Conservation (phyloP, 2,329 filamentous ascomycete genomes). For the Cercospora sp. region DNA sequence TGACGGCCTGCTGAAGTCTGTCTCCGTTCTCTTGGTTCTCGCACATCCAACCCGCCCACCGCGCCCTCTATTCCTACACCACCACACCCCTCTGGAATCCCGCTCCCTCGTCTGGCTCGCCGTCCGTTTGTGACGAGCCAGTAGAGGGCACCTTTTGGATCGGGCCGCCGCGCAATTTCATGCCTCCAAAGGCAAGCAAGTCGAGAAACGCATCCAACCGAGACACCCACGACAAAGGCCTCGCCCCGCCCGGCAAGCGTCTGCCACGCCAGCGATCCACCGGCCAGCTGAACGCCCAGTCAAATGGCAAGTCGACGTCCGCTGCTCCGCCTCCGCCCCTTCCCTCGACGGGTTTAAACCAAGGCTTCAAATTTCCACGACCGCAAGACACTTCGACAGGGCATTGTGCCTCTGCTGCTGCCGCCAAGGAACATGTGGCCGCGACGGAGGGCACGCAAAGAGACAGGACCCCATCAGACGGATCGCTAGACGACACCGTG, state of each 20-base stretch:
- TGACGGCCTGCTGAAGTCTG: conserved; percentile 1
- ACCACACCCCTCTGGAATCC: conserved; percentile 16
- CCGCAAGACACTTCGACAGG: conserved; percentile 30
- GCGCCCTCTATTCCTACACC: conserved; percentile 19
- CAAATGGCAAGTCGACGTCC: conserved; percentile 42
- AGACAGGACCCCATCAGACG: conserved; percentile 46
- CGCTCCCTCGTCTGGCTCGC: conserved; percentile 36
- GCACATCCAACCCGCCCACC: background rate
- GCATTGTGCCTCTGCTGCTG: conserved; percentile 21
- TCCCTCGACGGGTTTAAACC: conserved; percentile 43
- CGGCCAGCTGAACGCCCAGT: conserved; percentile 46
- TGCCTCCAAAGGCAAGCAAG: conserved; percentile 51
- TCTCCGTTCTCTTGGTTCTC: background rate
- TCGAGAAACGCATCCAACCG: conserved; percentile 47
- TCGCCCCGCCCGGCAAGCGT: conserved; percentile 75
- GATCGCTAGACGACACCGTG: conserved; percentile 44
- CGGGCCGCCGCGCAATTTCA: conserved; percentile 36
- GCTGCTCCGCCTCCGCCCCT: conserved; percentile 44
- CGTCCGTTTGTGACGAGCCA: conserved; percentile 34
- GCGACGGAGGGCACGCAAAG: conserved; percentile 34
- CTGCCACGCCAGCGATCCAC: conserved; percentile 53
- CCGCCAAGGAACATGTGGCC: conserved; percentile 32
- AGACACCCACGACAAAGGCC: conserved; percentile 73
- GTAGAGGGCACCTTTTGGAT: conserved; percentile 12
- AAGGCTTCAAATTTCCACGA: conserved; percentile 40